Evolutionary conservation across 177 flowering plant genomes (phyloP).

Genomic region (Vitis hybrid): DNA sequence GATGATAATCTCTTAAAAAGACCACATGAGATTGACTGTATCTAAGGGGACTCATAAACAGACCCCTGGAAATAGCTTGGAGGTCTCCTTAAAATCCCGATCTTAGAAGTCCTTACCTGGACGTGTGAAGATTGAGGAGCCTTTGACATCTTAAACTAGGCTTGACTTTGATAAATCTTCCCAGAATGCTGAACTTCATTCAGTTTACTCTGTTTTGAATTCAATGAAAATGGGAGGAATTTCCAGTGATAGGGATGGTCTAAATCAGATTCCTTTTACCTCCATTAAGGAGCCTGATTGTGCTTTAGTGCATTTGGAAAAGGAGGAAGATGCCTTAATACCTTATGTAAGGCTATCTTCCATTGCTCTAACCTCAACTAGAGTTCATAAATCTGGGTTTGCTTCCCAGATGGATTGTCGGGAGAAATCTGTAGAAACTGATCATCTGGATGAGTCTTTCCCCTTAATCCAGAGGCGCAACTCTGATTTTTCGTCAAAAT

Average conservation of each 20-base stretch:
- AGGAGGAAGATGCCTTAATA: conserved; percentile 13
- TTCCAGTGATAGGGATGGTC: conserved; percentile 15
- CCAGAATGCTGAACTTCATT: not conserved
- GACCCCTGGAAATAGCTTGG: conserved; percentile 3
- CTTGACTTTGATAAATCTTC: conserved; percentile 17
- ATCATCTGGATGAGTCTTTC: conserved; percentile 1
- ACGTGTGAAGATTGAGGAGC: not conserved
- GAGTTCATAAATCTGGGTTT: conserved; percentile 9
- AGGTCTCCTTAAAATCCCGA: not conserved
- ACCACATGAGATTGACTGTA: not conserved
- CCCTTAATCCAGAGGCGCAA: not conserved
- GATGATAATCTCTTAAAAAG: conserved; percentile 3
- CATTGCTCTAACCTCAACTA: not conserved
- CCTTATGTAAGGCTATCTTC: conserved; percentile 20
- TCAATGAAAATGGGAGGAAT: conserved; percentile 8
- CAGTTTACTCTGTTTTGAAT: not conserved
- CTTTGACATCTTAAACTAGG: conserved; percentile 6
- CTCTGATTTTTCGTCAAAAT: conserved; percentile 8
- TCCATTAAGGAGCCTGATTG: not conserved
- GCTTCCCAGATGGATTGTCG: not conserved
- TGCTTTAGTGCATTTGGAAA: conserved; percentile 16
- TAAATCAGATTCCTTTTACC: conserved; percentile 11
- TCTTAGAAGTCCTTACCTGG: not conserved
- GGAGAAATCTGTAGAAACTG: conserved; percentile 2
- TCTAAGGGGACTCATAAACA: conserved; percentile 4